Conservation (phyloP, 148 eudicot species). For the Spergularia marina region DNA sequence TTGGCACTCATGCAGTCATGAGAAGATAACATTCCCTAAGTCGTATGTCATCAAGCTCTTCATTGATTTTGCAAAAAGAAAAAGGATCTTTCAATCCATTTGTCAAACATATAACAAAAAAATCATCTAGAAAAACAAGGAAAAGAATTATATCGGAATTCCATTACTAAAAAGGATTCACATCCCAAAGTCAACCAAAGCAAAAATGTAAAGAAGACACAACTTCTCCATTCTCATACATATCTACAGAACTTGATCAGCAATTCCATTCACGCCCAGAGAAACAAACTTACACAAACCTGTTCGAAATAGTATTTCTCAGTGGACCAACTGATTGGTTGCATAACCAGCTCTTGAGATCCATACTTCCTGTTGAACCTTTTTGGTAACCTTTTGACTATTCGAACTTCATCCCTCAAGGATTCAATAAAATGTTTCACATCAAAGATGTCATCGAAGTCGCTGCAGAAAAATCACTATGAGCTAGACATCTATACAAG, state of each 20-base stretch:
- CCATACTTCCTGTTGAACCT: conserved; percentile 57
- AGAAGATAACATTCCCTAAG: too few relatives aligned
- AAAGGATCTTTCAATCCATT: too few relatives aligned
- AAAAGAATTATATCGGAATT: too few relatives aligned
- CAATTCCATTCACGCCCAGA: background rate
- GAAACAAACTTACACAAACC: conserved; percentile 38
- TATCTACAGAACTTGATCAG: too few relatives aligned
- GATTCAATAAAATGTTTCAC: conserved; percentile 85
- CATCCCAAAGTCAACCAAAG: too few relatives aligned
- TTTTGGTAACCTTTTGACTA: conserved; percentile 75
- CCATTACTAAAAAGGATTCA: too few relatives aligned
- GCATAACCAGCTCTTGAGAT: conserved; percentile 62
- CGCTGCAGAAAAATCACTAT: conserved; percentile 45
- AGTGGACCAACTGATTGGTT: conserved; percentile 95
- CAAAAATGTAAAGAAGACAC: background rate
- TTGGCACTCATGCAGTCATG: too few relatives aligned
- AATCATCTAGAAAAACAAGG: too few relatives aligned
- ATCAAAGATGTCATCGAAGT: conserved; percentile 90
- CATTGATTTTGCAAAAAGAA: too few relatives aligned
- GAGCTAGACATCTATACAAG: conserved; percentile 3
- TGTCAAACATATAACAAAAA: too few relatives aligned
- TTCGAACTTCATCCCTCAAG: conserved; percentile 78
- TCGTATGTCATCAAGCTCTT: too few relatives aligned
- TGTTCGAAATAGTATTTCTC: conserved; percentile 85
- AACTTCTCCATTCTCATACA: background rate